These are phyloP conservation scores for Dichotomopilus funicola DNA, from an alignment of 2,329 filamentous ascomycete species.

Conservation along the genomic window DNA sequence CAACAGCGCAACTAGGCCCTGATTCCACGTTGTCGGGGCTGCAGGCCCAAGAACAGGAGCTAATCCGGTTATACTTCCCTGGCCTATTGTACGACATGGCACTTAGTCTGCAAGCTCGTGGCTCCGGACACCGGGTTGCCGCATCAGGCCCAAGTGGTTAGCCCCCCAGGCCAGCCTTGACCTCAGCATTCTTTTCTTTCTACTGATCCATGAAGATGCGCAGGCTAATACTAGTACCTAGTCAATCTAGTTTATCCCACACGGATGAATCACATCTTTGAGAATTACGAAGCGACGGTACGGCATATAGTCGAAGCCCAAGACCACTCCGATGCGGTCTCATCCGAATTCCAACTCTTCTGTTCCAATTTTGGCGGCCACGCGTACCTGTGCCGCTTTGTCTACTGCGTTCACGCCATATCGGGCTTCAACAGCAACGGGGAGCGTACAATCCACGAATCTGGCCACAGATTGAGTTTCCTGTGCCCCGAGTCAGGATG, in stretches of 20 bases:
- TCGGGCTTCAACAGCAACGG: background rate
- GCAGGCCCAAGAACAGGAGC: background rate
- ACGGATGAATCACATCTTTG: background rate
- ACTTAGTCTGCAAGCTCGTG: background rate
- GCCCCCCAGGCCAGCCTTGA: background rate
- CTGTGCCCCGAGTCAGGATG: background rate
- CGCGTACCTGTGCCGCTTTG: background rate
- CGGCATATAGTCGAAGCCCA: background rate
- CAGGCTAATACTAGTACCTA: background rate
- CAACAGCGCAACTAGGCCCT: background rate
- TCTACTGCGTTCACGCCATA: background rate
- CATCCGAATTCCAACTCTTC: background rate
- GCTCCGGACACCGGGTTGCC: background rate
- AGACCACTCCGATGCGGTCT: background rate
- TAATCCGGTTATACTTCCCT: background rate
- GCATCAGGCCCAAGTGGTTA: background rate
- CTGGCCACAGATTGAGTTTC: background rate
- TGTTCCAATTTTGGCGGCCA: background rate
- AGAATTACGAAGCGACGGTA: background rate
- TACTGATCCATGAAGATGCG: background rate
- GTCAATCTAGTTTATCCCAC: background rate
- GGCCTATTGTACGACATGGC: background rate
- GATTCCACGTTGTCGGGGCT: background rate
- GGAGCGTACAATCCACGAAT: background rate
- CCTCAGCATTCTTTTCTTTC: background rate